Evolutionary conservation across 2,329 filamentous ascomycete species (phyloP), one percentile per base, ranked within the genome.

Genomic region (Venturia nashicola): DNA sequence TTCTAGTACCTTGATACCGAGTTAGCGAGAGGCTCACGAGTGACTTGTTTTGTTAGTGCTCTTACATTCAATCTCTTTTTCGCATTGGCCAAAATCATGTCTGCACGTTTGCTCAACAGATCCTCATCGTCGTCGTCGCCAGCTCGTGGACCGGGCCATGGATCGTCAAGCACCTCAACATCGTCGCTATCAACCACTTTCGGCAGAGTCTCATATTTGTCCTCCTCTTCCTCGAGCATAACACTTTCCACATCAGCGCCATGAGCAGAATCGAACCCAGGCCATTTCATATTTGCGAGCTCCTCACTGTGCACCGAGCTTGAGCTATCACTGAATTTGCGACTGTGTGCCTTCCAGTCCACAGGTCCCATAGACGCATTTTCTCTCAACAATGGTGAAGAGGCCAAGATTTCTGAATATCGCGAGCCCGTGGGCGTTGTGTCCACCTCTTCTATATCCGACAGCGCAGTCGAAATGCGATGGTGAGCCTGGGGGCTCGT

Each of bases 41-140:
- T 20, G 36, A 55, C 64, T 51, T 57, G 48, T 59, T 64, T 51
- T 11, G 57, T 65, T 51, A 7, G 57, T 20, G 43, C 32, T 66
- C 89, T 74, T 80, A 95, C 91, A 72, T 90, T 94, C 66, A 97
- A 80, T 69, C 91, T 83, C 73, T 86, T 87, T 77, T 97, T 97
- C 40, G 93, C 93, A 75, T 96, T 96, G 64, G 91, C 90, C 64
- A 97, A 80, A 71, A 97, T 97, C 71, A 92, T 82, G 72, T 97
- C 92, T 1, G 92, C 92, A 69, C 91, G 85, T 68, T 87, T 86
- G 73, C 90, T 93, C 67, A 96, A 77, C 55, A 82, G 80, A 64
- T 88, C 83, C 64, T 86, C 83, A 3, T 82, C 77, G 39, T 76
- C 72, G 62, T 75, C 74, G 57, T 75, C 75, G 23, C 73, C 76